Evolutionary conservation across 1,139 yeast species (phyloP).

Genomic region (Zhuliangozyma parablackwelliae): DNA sequence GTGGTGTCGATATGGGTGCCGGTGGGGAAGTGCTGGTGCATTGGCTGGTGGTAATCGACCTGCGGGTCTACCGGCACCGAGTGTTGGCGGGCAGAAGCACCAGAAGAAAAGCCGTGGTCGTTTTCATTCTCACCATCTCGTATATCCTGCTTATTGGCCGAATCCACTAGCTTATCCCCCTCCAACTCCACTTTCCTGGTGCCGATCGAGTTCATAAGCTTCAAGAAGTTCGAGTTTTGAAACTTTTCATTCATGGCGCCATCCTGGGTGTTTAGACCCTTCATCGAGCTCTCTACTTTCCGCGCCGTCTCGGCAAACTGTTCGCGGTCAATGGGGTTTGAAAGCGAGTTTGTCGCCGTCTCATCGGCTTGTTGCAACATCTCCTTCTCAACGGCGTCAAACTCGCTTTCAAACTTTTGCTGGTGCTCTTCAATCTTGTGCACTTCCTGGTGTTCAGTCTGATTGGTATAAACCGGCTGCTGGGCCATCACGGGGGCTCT

Average conservation of each 20-base stretch:
- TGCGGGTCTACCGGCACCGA: too few species aligned
- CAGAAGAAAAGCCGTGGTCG: background rate
- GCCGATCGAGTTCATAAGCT: slow-evolving; percentile 39
- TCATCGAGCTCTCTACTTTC: slow-evolving; percentile 33
- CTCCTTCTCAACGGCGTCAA: slow-evolving; percentile 34
- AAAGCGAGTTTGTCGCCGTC: too few species aligned
- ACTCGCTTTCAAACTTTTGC: slow-evolving; percentile 31
- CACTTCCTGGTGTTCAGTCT: slow-evolving; percentile 27
- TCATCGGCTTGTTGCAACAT: slow-evolving; percentile 10
- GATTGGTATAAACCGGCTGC: slow-evolving; percentile 9
- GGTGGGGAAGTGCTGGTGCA: slow-evolving; percentile 4
- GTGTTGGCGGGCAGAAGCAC: too few species aligned
- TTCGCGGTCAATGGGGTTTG: slow-evolving; percentile 22
- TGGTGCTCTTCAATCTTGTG: slow-evolving; percentile 27
- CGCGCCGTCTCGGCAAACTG: slow-evolving; percentile 41
- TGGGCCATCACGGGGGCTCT: slow-evolving; percentile 6
- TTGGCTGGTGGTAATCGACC: slow-evolving; percentile 8
- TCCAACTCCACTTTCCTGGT: slow-evolving; percentile 36
- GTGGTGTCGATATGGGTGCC: background rate
- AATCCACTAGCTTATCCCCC: slow-evolving; percentile 37
- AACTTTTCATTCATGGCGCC: slow-evolving; percentile 30
- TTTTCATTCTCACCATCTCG: slow-evolving; percentile 2
- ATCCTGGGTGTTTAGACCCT: slow-evolving; percentile 13
- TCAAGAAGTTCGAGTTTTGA: slow-evolving; percentile 35
- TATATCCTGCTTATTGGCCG: slow-evolving; percentile 17